phyloP scores from a whole-genome alignment of 2,329 filamentous ascomycete species.

The Allantophomopsis cytisporea region DNA sequence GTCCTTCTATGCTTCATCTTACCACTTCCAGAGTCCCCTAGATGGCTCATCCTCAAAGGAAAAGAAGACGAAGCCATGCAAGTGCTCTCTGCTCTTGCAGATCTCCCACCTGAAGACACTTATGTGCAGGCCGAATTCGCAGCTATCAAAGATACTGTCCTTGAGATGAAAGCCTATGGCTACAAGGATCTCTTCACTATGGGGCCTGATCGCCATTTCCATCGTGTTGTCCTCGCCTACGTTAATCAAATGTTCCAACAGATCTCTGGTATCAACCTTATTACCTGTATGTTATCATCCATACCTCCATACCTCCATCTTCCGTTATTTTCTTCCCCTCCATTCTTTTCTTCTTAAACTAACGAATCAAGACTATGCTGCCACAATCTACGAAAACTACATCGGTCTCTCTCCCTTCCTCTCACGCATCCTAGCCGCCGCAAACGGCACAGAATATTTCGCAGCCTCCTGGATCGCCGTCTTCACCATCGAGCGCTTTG shows the following conservation, averaged over 20 bases:
- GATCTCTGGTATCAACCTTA: slow-evolving; percentile 26
- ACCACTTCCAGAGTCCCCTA: slow-evolving; percentile 35
- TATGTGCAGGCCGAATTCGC: slow-evolving; percentile 38
- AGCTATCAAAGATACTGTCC: slow-evolving; percentile 46
- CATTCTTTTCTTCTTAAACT: too few species aligned
- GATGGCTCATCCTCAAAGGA: slow-evolving; percentile 30
- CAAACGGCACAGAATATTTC: slow-evolving; percentile 31
- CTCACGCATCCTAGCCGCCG: slow-evolving; percentile 39
- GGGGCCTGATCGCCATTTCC: slow-evolving; percentile 36
- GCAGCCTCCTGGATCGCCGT: slow-evolving; percentile 23
- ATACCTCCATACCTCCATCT: too few species aligned
- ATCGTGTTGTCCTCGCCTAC: slow-evolving; percentile 35
- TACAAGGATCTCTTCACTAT: slow-evolving; percentile 32
- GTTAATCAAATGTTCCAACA: slow-evolving; percentile 39
- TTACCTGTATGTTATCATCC: slow-evolving; percentile 16
- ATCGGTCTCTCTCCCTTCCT: slow-evolving; percentile 29
- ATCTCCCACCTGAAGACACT: slow-evolving; percentile 29
- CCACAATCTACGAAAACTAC: slow-evolving; percentile 33
- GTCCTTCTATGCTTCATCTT: slow-evolving; percentile 40
- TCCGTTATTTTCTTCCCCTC: too few species aligned
- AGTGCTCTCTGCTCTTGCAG: slow-evolving; percentile 26
- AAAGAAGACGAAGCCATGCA: slow-evolving; percentile 27
- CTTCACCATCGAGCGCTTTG: slow-evolving; percentile 37
- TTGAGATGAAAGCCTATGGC: slow-evolving; percentile 29
- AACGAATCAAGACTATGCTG: slow-evolving; percentile 21